These are phyloP conservation scores for Xylariomycetidae sp. DNA, from an alignment of 2,329 filamentous ascomycete genomes.

Conservation along the genomic window DNA sequence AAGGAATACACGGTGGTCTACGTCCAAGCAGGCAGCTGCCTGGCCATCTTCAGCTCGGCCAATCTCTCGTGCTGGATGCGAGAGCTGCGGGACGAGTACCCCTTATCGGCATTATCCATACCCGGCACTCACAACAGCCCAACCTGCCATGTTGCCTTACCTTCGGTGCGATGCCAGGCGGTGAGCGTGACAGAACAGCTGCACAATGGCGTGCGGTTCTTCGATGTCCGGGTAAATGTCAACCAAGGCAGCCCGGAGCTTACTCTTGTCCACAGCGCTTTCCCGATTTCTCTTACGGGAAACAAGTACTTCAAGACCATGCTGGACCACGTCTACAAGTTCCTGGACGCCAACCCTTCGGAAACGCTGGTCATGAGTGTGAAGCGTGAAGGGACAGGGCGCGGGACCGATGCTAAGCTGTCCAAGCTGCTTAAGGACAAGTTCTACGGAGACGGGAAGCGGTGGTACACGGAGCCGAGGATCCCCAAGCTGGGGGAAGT, in stretches of 20 bases:
- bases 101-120: constrained; percentile 77
- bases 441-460: constrained; percentile 53
- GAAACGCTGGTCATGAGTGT: constrained; percentile 82
- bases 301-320: constrained; percentile 72
- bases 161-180: constrained; percentile 89
- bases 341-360: constrained; percentile 69
- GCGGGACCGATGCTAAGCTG: constrained; percentile 72
- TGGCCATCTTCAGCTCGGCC: constrained; percentile 65
- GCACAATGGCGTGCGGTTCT: constrained; percentile 84
- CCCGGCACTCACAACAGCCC: constrained; percentile 95
- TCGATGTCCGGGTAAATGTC: constrained; percentile 74
- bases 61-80: constrained; percentile 75
- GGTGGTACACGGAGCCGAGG: constrained; percentile 73
- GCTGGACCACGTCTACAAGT: constrained; percentile 63
- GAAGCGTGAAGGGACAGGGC: constrained; percentile 85
- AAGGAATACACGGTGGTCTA: constrained; percentile 60
- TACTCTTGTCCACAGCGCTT: constrained; percentile 81
- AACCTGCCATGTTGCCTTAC: constrained; percentile 75
- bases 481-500: constrained; percentile 74
- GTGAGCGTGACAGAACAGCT: constrained; percentile 73
- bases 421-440: constrained; percentile 65
- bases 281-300: constrained; percentile 80
- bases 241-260: constrained; percentile 56
- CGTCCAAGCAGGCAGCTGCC: constrained; percentile 46
- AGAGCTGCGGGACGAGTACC: constrained; percentile 62